These are phyloP conservation scores for Adenanthera pavonina DNA, from an alignment of 306 rosid species.

Conservation along the genomic window DNA sequence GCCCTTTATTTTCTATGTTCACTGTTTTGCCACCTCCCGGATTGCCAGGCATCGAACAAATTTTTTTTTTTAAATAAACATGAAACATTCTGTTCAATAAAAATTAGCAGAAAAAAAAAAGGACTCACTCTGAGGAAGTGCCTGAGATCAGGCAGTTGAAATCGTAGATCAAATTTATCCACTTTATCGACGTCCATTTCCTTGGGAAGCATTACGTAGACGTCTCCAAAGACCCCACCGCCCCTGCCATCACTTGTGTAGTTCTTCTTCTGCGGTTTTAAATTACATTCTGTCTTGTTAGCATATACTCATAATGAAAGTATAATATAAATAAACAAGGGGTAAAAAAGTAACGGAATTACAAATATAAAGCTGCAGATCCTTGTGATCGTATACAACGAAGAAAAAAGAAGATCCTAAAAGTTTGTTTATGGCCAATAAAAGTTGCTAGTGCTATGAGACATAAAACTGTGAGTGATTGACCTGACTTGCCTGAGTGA, in stretches of 20 bases:
- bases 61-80: not conserved
- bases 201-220: slow-evolving; percentile 55
- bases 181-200: slow-evolving; percentile 50
- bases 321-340: not conserved
- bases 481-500: slow-evolving; percentile 64
- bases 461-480: not conserved
- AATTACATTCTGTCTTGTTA: slow-evolving; percentile 54
- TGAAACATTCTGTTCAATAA: not conserved
- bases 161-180: slow-evolving; percentile 44
- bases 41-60: slow-evolving; percentile 15
- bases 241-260: slow-evolving; percentile 17
- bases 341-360: not conserved
- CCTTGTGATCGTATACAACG: not conserved
- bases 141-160: slow-evolving; percentile 63
- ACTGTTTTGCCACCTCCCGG: slow-evolving; percentile 3
- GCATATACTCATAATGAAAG: not conserved
- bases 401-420: not conserved
- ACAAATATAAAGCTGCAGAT: not conserved
- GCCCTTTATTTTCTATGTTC: not conserved
- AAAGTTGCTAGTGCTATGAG: not conserved
- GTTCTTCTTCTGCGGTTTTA: slow-evolving; percentile 56
- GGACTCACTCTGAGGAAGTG: slow-evolving; percentile 47
- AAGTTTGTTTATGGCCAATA: not conserved
- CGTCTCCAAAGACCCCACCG: slow-evolving; percentile 61
- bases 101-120: not conserved